Evolutionary conservation across 1,139 yeast genomes (phyloP), one percentile per base, ranked within the genome.

Genomic region (Candida frijolesensis): DNA sequence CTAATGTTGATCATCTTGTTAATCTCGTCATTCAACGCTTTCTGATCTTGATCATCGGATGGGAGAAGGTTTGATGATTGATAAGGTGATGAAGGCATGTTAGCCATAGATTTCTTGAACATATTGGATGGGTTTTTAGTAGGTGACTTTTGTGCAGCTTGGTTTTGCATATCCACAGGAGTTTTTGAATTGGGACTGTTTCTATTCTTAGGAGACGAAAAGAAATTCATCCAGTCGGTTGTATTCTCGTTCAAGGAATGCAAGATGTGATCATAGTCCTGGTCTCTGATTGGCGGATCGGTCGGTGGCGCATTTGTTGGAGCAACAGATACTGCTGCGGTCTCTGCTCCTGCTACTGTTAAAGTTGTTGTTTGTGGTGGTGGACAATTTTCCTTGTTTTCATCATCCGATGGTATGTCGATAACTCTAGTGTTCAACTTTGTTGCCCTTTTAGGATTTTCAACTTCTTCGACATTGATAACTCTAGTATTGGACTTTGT

Each of bases 401-500:
- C 78, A 10, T 48, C 50, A 19, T 48, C 46, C 1, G 35, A 32
- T 5, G 41, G 46, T n/a, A 76, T 51, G 54, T 72, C 73, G 42
- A 76, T 76, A 6, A 76, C 76, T 52, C 79, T 61, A 4, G 81
- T 76, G 52, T 76, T 76, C n/a, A 69, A 63, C 54, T 76, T 75
- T 12, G 78, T 73, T 4, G 81, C 81, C 65, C 74, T 67, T 75
- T 72, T 72, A 12, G 79, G 79, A 11, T 46, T 44, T 34, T 54
- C 57, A 19, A 40, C 48, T 34, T 55, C 54, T 22, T 50, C 51
- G 16, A 76, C 51, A 55, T 73, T 75, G 41, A 77, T 77, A 6
- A 77, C 74, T 53, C 80, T 61, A 3, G 82, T 77, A 53, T 77
- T 76, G 19, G 72, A 67, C 56, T 76, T 77, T 6, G 80, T 74